phyloP scores from a whole-genome alignment of 2,329 filamentous ascomycete species.

The Fusarium bulbicola region DNA sequence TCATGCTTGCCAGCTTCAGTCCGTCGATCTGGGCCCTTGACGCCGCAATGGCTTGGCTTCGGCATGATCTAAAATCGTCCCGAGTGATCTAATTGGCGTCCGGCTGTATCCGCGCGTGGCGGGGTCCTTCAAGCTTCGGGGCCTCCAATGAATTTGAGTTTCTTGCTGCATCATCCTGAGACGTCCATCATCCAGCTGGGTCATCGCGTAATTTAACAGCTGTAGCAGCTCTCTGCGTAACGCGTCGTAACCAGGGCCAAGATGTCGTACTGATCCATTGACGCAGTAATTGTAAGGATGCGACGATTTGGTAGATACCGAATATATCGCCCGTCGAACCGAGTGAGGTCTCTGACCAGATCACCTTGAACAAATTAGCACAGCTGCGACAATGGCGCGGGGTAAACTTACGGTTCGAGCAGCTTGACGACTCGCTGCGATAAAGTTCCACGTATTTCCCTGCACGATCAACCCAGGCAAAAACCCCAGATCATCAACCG shows the following conservation, averaged over 20 bases:
- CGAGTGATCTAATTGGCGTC: background rate
- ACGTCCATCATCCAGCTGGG: background rate
- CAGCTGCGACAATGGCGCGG: fast-evolving
- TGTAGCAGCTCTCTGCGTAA: background rate
- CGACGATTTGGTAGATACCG: slow-evolving; percentile 3
- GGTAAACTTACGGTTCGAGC: background rate
- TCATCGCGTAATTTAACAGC: background rate
- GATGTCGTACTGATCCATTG: background rate
- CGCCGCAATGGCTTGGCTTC: background rate
- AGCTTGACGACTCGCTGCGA: background rate
- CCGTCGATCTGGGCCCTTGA: background rate
- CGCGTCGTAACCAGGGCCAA: background rate
- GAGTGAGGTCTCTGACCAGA: background rate
- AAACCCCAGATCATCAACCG: background rate
- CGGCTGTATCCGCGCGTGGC: background rate
- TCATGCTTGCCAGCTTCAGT: background rate
- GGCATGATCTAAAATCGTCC: background rate
- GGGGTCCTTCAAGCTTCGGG: background rate
- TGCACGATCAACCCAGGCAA: slow-evolving; percentile 12
- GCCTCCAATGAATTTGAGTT: background rate
- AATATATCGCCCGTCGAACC: background rate
- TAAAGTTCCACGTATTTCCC: background rate
- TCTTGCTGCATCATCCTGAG: background rate
- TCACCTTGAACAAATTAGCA: background rate
- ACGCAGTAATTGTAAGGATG: background rate